Evolutionary conservation across 192 early-diverging fungal species (phyloP), one percentile per base, ranked within the genome.

Genomic region (Podila clonocystis): DNA sequence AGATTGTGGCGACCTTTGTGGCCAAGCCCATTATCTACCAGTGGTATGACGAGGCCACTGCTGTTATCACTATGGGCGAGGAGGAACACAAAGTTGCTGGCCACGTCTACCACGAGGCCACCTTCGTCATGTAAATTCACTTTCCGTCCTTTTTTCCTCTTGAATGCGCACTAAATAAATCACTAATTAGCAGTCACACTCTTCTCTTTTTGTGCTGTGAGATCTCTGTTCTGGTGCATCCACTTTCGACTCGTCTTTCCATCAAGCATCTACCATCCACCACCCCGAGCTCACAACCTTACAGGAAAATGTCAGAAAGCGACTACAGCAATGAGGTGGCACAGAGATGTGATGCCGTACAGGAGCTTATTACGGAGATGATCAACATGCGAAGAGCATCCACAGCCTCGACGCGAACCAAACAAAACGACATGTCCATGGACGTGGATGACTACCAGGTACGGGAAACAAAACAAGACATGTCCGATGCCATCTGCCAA

Each of bases 1-100:
- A 94, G 68, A 77, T 97, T 50, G 94, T 99, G 15, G 67, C 72
- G 28, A 93, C 96, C 0, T 91, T 97, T 70, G 92, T 99, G 33
- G 96, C 95, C 24, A 94, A 94, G 68, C 97, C 97, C 38, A 98
- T 92, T 70, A 89, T 96, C 36, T 99, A 97, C 82, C 95, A 99
- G 82, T 97, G 96, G 92, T 90, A 93, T 63, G 92, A 96, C 63
- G 89, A 91, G 36, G 91, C 91, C 4, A 85, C 83, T 11, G 92
- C 92, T 48, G 87, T 90, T 55, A 85, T 98, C 26, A 89, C 84
- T 15, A 70, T 98, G 62, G 96, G 91, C n/a, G 89, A 91, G n/a
- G 88, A 91, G 48, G 83, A 84, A 48, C 84, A 87, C 63, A 78
- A 82, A 34, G 33, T 94, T 20, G 75, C 82, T 11, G 97, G 97